These are phyloP conservation scores for Erysiphe pulchra DNA, from an alignment of 2,329 filamentous ascomycete genomes.

Conservation along the genomic window DNA sequence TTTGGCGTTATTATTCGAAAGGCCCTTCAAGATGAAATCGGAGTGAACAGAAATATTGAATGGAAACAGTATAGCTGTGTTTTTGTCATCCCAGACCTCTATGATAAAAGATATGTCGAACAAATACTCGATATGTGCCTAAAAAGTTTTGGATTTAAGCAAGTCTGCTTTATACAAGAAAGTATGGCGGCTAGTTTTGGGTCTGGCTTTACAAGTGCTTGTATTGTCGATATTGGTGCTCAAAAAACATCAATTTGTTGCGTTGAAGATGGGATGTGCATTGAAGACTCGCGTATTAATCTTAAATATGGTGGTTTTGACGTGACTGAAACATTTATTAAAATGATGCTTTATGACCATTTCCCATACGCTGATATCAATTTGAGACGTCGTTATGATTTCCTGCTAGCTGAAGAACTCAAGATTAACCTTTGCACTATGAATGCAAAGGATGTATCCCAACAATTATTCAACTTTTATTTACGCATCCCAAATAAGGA, in stretches of 20 bases:
- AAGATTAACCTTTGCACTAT: slow-evolving; percentile 86
- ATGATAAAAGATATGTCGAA: slow-evolving; percentile 81
- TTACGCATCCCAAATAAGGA: slow-evolving; percentile 68
- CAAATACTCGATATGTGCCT: slow-evolving; percentile 65
- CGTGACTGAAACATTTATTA: slow-evolving; percentile 81
- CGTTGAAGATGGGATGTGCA: slow-evolving; percentile 83
- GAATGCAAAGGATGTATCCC: slow-evolving; percentile 69
- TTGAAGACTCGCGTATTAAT: slow-evolving; percentile 87
- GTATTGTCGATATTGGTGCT: slow-evolving; percentile 86
- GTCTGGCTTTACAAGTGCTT: slow-evolving; percentile 78
- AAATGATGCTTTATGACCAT: slow-evolving; percentile 92
- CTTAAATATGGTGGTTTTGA: slow-evolving; percentile 83
- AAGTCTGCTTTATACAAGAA: slow-evolving; percentile 86
- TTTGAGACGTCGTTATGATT: slow-evolving; percentile 70
- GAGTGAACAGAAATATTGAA: slow-evolving; percentile 48
- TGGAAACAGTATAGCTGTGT: slow-evolving; percentile 86
- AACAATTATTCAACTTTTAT: slow-evolving; percentile 75
- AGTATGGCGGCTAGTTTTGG: slow-evolving; percentile 87
- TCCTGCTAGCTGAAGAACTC: slow-evolving; percentile 76
- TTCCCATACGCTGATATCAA: slow-evolving; percentile 95
- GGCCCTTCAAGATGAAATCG: slow-evolving; percentile 64
- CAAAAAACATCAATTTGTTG: slow-evolving; percentile 96
- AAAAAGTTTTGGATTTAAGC: slow-evolving; percentile 68
- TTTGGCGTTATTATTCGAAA: slow-evolving; percentile 70
- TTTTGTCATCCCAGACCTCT: slow-evolving; percentile 90